Base-by-base conservation (phyloP, 371 early-diverging fungal species). In the Furculomyces boomerangus region DNA sequence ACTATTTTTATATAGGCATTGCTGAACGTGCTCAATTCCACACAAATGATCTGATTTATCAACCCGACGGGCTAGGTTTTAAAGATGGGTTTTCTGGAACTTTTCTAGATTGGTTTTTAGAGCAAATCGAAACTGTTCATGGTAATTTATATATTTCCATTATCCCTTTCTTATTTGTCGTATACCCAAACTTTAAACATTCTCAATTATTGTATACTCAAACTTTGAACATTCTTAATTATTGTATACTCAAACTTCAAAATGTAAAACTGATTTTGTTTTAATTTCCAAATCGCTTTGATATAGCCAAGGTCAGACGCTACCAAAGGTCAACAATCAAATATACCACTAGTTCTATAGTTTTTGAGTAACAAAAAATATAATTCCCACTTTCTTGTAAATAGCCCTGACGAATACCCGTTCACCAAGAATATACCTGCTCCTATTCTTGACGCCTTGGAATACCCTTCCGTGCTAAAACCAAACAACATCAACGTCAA, bases 401-500 rank as follows among this genome's bases (percentile, higher is more conserved):
- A n/a, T 53, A 82, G 84, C 43, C 94, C 96, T 14, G 97, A 94
- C 68, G 95, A 94, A 59, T 91, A 91, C 65, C 91, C 97, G 0
- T 96, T 96, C 63, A 86, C 88, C 5, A 56, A 60, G 26, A 74
- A 77, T 22, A 74, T 93, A 2, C 92, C 93, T 8, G 74, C 76
- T 1, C 92, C 97, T 10, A 78, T 93, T 52, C 74, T 96, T 7
- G 87, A 91, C 16, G 67, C 79, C 3, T 71, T 94, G 13, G 71
- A 81, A 16, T 92, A 77, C 58, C 88, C 88, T 3, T 60, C 65
- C 35, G 72, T 85, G 25, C 72, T 94, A 32, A 68, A 70, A 39
- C 56, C 57, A 31, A 84, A 86, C 65, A 60, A 72, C 45, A 81
- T 96, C 69, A 93, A 93, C 68, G 66, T 89, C 40, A 96, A 93